Base-by-base conservation (phyloP, 2,329 filamentous ascomycete genomes). In the Lachnellula hyalina region DNA sequence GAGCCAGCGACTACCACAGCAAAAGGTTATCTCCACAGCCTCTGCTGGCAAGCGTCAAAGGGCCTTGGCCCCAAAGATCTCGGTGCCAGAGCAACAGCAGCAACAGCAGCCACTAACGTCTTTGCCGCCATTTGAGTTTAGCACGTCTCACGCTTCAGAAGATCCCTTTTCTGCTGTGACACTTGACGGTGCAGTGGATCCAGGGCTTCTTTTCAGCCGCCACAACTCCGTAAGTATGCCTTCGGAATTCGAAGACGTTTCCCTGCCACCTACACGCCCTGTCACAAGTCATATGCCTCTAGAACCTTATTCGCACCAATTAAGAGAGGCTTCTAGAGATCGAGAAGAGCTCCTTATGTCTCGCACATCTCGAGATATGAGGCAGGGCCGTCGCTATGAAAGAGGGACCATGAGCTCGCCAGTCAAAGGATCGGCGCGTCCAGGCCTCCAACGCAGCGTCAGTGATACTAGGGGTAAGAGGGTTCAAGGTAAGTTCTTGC, bases 141-240 rank as follows among this genome's bases (percentile, higher is more conserved):
- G 67, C 49, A 68, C 67, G 42, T 62, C 70, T 7, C 69, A 73
- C 23, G 66, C 69, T 40, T 65, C 70, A 35, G 78, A 81, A 8
- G 75, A 82, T 56, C 73, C 77, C 0, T 84, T 84, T 61, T 71
- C 74, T 23, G 72, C 78, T 28, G 70, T 75, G 38, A 74, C 70
- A 47, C 71, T 75, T 5, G 72, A 68, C 28, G 73, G 74, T 7
- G 78, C 74, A n/a, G 81, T 86, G 5, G 75, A 86, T 61, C 83
- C 83, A 1, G 82, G 80, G 7, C 71, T 86, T 15, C 69, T 86
- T 7, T 81, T 82, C 64, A 79, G 77, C 58, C 74, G 75, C 65
- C 58, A 55, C n/a, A 59, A 57, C 49, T 54, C 53, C 23, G 47
- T 57, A 2, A 61, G 49, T 19, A 56, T 57, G 55, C 35, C 58